Evolutionary conservation across 768 basidiomycete species (phyloP), one percentile per base, ranked within the genome.

Genomic region (Flagelloscypha sp.): DNA sequence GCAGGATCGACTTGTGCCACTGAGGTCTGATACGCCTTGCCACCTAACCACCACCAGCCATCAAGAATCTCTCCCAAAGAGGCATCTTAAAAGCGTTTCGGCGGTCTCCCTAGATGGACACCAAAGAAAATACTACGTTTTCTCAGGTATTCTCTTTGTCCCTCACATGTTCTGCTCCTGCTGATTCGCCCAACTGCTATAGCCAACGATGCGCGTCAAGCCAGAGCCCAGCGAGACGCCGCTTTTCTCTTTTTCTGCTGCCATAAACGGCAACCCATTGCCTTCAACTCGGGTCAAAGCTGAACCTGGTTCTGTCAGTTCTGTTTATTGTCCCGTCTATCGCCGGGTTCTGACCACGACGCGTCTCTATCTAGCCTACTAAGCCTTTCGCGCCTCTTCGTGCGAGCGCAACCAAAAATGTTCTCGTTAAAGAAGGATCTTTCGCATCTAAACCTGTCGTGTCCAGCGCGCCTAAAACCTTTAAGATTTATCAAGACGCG

Each of bases 401-500:
- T 12, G 23, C 23, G 16, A 35, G 17, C 18, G n/a, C 6, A 24
- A 10, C 12, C 16, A 12, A 3, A 18, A 4, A 23, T 35, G 10
- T 7, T 7, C 10, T 11, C n/a, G 27, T 22, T 35, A 24, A 15
- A 39, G 49, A 44, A 32, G 43, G 31, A 29, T 35, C 40, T 15
- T 32, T 32, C 12, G 16, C 31, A 7, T 17, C 33, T 23, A 15
- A 32, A 12, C 10, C 31, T 16, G 27, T 37, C 19, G 17, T 35
- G 20, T 28, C 38, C 16, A 42, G 50, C n/a, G 38, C 44, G 36
- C 41, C 41, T 9, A n/a, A n/a, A n/a, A 39, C 48, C 11, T 73
- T 65, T 48, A 60, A 47, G 1, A 45, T 52, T n/a, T 68, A 65
- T 39, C 21, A 49, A 3, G 53, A 56, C n/a, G 56, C 59, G 1